phyloP scores from a whole-genome alignment of 2,329 filamentous ascomycete species.

The Alternaria infectoria region DNA sequence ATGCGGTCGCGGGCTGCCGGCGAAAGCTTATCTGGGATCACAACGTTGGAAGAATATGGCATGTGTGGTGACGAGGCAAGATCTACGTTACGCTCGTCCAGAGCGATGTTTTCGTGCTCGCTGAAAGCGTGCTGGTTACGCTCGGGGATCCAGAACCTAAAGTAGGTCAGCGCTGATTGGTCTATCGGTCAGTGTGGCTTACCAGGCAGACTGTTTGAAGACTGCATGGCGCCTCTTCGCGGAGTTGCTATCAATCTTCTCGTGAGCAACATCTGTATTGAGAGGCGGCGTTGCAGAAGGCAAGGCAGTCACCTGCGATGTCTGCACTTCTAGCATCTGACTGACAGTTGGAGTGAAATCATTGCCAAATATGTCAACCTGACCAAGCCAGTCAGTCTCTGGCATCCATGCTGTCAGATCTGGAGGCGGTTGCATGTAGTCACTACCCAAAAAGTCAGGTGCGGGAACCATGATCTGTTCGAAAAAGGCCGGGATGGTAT shows the following conservation, averaged over 20 bases:
- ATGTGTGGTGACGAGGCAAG: conserved; percentile 38
- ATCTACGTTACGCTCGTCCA: conserved; percentile 36
- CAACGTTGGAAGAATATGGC: conserved; percentile 29
- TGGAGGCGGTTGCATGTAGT: conserved; percentile 19
- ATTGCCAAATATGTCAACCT: conserved; percentile 21
- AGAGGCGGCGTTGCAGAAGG: not conserved
- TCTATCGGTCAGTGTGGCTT: not conserved
- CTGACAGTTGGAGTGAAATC: conserved; percentile 25
- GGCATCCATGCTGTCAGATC: conserved; percentile 27
- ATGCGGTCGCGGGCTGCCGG: conserved; percentile 33
- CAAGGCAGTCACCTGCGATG: not conserved
- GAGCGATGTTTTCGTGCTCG: conserved; percentile 31
- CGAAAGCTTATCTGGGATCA: conserved; percentile 28
- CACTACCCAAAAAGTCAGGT: conserved; percentile 20
- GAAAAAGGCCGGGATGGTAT: conserved; percentile 17
- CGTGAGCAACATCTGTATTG: not conserved
- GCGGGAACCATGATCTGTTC: conserved; percentile 29
- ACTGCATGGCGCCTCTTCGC: conserved; percentile 18
- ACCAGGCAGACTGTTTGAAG: conserved; percentile 23
- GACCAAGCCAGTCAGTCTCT: conserved; percentile 23
- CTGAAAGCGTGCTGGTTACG: conserved; percentile 39
- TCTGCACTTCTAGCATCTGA: conserved; percentile 11
- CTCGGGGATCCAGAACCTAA: conserved; percentile 32
- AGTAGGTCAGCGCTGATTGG: not conserved
- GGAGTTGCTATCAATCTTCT: conserved; percentile 5